Base-by-base conservation (phyloP, 139 green algal species). In the Auxenochlorella protothecoides region DNA sequence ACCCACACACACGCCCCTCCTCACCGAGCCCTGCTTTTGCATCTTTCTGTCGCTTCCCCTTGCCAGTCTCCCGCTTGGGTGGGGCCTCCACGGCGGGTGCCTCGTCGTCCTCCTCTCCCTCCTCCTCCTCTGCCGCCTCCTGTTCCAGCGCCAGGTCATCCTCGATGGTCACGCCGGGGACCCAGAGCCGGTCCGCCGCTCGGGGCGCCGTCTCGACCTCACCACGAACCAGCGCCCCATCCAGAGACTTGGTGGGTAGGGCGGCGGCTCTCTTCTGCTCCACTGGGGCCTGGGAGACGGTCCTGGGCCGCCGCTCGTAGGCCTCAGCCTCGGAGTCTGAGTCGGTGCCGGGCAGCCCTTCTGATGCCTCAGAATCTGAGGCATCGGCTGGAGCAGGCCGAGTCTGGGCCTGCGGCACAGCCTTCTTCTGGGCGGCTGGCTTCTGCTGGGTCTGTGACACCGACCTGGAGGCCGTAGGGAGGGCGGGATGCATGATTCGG, bases 211-310 rank as follows among this genome's bases (percentile, higher is more conserved):
- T 6, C 13, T 11, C 6, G 13, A 9, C 55, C 9, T 54, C 54
- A 65, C 12, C 65, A 14, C 14, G 51, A 11, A 88, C 27, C 3
- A 91, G 63, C 5, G 81, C 66, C 0, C 86, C 86, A 4, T 78
- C 71, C 5, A 78, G 16, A 3, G 81, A 83, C 63, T 91, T 91
- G 54, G 88, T 61, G 14, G 86, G 86, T 52, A 91, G 80, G 5
- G 70, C 15, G 73, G 6, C 56, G 16, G 16, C 55, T 9, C 12
- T 70, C 44, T n/a, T n/a, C 14, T 75, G 27, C 27, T 44, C 27
- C 27, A 44, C 27, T 44, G 27, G 27, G 0, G 27, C 27, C 27
- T 44, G 27, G 27, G 27, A 44, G 27, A 44, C 27, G 27, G 27
- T 44, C 27, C 27, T 44, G 27, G 27, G 27, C 27, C 27, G 27